Evolutionary conservation across 345 rosid species (phyloP).

Genomic region (Garcia nutans): DNA sequence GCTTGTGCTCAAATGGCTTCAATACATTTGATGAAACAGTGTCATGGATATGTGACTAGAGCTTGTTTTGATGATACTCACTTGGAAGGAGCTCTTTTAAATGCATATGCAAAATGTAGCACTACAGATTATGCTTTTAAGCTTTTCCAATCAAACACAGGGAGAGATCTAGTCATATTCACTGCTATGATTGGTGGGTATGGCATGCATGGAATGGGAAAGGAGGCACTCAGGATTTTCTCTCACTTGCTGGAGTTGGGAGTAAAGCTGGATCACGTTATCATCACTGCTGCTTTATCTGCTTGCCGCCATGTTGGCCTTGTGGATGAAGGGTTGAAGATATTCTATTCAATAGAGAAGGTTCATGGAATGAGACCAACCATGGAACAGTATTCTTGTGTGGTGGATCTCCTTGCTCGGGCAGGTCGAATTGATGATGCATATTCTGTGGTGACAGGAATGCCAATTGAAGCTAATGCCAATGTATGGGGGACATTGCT

Average conservation of each 20-base stretch:
- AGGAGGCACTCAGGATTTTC: conserved; percentile 69
- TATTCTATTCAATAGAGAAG: conserved; percentile 54
- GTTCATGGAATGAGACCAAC: conserved; percentile 57
- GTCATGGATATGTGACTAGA: conserved; percentile 70
- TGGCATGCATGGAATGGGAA: conserved; percentile 84
- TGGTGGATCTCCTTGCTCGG: conserved; percentile 86
- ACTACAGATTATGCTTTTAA: conserved; percentile 49
- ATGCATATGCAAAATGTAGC: conserved; percentile 85
- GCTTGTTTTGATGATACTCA: conserved; percentile 53
- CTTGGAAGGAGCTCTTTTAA: conserved; percentile 61
- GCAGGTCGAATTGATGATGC: conserved; percentile 75
- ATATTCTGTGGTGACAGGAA: conserved; percentile 49
- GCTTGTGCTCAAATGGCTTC: conserved; percentile 62
- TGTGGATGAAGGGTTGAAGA: conserved; percentile 59
- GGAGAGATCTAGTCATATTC: conserved; percentile 68
- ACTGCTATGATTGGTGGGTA: conserved; percentile 78
- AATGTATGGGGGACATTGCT: conserved; percentile 73
- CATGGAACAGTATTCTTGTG: conserved; percentile 71
- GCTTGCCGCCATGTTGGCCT: conserved; percentile 90
- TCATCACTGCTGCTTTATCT: conserved; percentile 68
- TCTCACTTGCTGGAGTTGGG: conserved; percentile 52
- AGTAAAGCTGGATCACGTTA: conserved; percentile 68
- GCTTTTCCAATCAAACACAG: conserved; percentile 50
- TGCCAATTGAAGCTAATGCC: conserved; percentile 67
- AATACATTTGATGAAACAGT: conserved; percentile 57